phyloP scores from a whole-genome alignment of 2,329 filamentous ascomycete genomes.

The Lasiodiplodia citricola region DNA sequence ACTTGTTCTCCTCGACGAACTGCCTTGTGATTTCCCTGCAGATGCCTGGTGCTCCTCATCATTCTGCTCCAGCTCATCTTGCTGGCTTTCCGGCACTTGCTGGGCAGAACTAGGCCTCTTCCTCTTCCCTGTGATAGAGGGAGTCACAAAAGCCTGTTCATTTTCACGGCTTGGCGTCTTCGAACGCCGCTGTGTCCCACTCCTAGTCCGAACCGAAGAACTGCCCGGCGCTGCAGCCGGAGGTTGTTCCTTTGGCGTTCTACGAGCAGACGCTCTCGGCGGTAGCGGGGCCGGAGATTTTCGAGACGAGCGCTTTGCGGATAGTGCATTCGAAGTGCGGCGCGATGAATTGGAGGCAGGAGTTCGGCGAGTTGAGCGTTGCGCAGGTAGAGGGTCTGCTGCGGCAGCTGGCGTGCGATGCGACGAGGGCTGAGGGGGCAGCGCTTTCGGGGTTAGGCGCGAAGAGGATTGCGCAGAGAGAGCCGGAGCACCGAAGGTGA shows the following conservation, averaged over 20 bases:
- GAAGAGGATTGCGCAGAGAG: conserved; percentile 34
- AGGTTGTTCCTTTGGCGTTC: conserved; percentile 36
- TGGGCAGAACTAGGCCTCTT: conserved; percentile 20
- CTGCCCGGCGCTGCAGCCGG: conserved; percentile 29
- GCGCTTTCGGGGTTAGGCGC: conserved; percentile 30
- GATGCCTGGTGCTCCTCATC: conserved; percentile 34
- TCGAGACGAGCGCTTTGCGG: conserved; percentile 6
- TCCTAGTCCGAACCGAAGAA: neutral
- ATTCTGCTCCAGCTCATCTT: conserved; percentile 42
- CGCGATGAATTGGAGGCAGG: conserved; percentile 30
- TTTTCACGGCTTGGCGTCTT: conserved; percentile 29
- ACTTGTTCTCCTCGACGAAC: conserved; percentile 17
- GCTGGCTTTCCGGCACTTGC: conserved; percentile 32
- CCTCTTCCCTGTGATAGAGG: conserved; percentile 17
- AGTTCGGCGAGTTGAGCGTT: conserved; percentile 12
- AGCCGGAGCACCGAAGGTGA: conserved; percentile 50
- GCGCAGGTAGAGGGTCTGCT: conserved; percentile 2
- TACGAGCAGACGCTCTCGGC: conserved; percentile 31
- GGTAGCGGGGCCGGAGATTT: conserved; percentile 24
- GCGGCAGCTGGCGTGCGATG: conserved; percentile 1
- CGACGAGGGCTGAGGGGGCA: conserved; percentile 37
- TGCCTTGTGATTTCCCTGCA: conserved; percentile 33
- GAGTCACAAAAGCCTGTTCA: conserved; percentile 37
- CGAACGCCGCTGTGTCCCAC: neutral
- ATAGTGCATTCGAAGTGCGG: neutral